These are phyloP conservation scores for Leccinellum luteum DNA, from an alignment of 768 basidiomycete genomes.

Conservation along the genomic window DNA sequence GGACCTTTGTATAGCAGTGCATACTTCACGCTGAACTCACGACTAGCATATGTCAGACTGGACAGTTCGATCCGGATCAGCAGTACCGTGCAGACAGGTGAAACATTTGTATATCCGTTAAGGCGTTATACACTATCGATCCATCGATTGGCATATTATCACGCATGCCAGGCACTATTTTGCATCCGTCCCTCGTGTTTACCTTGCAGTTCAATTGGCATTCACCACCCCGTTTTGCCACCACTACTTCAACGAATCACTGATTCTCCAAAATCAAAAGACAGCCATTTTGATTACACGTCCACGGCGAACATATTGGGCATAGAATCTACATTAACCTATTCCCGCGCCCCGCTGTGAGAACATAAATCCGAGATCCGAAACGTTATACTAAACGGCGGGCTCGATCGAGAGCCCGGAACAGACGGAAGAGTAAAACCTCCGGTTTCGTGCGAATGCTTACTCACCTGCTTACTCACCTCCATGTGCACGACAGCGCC, in stretches of 20 bases:
- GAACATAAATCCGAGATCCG: slow-evolving; percentile 59
- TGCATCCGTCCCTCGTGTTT: slow-evolving; percentile 66
- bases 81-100: background rate
- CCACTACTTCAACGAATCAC: slow-evolving; percentile 36
- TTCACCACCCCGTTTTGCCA: background rate
- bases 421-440: background rate
- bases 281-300: slow-evolving; percentile 10
- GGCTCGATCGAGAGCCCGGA: slow-evolving; percentile 57
- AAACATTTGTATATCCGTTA: background rate
- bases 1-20: background rate
- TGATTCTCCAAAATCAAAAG: background rate
- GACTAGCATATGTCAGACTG: background rate
- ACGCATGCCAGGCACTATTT: background rate
- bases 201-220: slow-evolving; percentile 44
- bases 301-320: slow-evolving; percentile 62
- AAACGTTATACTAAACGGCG: slow-evolving; percentile 22
- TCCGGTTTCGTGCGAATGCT: background rate
- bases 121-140: slow-evolving; percentile 2
- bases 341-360: background rate
- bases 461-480: slow-evolving; percentile 39
- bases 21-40: background rate
- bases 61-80: background rate
- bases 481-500: slow-evolving; percentile 67
- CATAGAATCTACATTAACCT: background rate
- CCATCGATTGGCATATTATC: background rate